phyloP scores from a whole-genome alignment of 306 rosid genomes.

The Argentina anserina region DNA sequence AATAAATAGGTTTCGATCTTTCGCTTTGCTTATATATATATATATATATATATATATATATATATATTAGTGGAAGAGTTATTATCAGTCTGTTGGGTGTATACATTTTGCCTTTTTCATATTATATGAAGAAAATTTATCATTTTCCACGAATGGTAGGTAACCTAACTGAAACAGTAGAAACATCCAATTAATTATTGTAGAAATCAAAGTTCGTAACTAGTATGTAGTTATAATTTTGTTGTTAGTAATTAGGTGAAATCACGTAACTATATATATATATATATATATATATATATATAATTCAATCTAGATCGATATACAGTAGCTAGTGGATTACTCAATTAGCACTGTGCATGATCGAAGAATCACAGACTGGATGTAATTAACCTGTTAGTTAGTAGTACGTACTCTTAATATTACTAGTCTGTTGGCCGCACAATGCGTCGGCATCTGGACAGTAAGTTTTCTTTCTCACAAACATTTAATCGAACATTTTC shows the following conservation, averaged over 20 bases:
- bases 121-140: neutral
- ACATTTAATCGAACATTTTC: no score
- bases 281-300: no score
- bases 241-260: neutral
- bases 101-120: neutral
- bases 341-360: no score
- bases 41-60: no score
- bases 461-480: no score
- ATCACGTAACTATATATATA: neutral
- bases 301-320: no score
- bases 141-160: neutral
- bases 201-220: neutral
- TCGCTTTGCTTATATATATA: neutral
- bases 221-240: neutral
- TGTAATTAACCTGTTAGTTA: no score
- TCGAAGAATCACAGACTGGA: no score
- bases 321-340: no score
- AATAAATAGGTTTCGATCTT: conserved; percentile 12
- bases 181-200: neutral
- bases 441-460: no score
- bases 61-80: neutral
- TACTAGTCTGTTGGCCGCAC: no score
- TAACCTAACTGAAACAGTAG: neutral
- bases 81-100: neutral
- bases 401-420: no score